A percentile compares a stretch with the other conserved stretches of the same genome.
Conservation (phyloP, 2,329 filamentous ascomycete genomes). For the Berkeleyomyces basicola region DNA sequence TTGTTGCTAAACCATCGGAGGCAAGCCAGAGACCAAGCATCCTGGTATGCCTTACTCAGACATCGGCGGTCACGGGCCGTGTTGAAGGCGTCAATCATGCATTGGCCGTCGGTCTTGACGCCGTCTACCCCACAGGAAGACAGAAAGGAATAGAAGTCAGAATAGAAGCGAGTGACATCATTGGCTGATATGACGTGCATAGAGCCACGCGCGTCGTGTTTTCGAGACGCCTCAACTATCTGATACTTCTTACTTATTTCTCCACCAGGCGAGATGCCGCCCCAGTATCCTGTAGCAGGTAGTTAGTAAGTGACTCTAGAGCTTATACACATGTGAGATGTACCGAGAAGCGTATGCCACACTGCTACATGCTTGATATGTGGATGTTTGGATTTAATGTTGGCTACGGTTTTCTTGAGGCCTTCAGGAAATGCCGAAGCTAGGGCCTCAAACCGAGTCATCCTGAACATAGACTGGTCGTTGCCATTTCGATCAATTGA, state of each 20-base stretch:
- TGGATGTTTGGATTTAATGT: slow-evolving; percentile 52
- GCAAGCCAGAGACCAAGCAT: slow-evolving; percentile 67
- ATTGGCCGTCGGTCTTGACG: slow-evolving; percentile 89
- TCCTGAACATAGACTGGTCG: slow-evolving; percentile 43
- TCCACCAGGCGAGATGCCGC: slow-evolving; percentile 61
- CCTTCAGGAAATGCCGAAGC: slow-evolving; percentile 62
- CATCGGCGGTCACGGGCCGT: slow-evolving; percentile 52
- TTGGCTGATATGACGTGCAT: slow-evolving; percentile 59
- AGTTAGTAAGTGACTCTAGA: slow-evolving; percentile 16
- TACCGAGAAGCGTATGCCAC: slow-evolving; percentile 67
- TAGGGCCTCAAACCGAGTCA: slow-evolving; percentile 78
- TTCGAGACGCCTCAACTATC: slow-evolving; percentile 38
- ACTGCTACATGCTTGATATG: slow-evolving; percentile 73
- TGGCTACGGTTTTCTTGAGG: slow-evolving; percentile 50
- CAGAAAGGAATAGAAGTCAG: slow-evolving; percentile 83
- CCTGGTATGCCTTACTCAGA: slow-evolving; percentile 61
- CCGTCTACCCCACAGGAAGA: slow-evolving; percentile 57
- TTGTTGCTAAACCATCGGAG: slow-evolving; percentile 62
- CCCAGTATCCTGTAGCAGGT: slow-evolving; percentile 56
- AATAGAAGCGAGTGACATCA: slow-evolving; percentile 62
- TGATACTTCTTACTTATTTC: slow-evolving; percentile 64
- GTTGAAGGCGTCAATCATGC: slow-evolving; percentile 62
- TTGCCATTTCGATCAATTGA: slow-evolving; percentile 40
- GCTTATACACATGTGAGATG: neutral
- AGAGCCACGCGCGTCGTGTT: slow-evolving; percentile 39